Base-by-base conservation (phyloP, 2,329 filamentous ascomycete species). In the Blastomyces percursus region DNA sequence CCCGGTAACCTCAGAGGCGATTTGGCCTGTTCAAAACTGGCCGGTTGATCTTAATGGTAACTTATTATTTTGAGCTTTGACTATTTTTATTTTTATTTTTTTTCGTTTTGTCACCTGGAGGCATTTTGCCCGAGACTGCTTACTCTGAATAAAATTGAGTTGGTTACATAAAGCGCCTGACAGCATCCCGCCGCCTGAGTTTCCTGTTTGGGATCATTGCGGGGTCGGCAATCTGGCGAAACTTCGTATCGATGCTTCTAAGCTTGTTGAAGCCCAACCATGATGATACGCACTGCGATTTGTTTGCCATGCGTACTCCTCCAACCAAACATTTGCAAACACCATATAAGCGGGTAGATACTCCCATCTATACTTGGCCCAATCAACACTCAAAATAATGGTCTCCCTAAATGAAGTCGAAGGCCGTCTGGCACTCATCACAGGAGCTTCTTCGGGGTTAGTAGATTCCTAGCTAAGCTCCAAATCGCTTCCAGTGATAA, bases 391-490 rank as follows among this genome's bases (percentile, higher is more conserved):
- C 67, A 63, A 62, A 62, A 67, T 54, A 61, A 71, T 70, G 67
- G 63, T 67, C 11, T 63, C 67, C 24, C 71, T 77, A 56, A 81
- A 82, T 66, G 75, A 80, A 57, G 74, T 86, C 63, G 74, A 74
- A 48, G 82, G 82, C 63, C 77, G 80, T 60, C 72, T 86, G 52
- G 84, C 82, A 54, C 76, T 86, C 9, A 79, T 86, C 56, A 86
- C 84, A 1, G 84, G 84, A 52, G 84, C 83, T 56, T 85, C 82
- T 60, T 82, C 82, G 68, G 83, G 84, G 83, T 84, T 73, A 71
- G 74, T 67, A 55, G 40, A n/a, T 35, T 46, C 52, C 30, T 27
- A 1, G 50, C 46, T n/a, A 40, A 27, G 46, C 24, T 51, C 46
- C 21, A 51, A 40, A 60, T 3, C 32, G 44, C 14, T 40, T 19